Evolutionary conservation across 352 stramenopile species (phyloP).

Genomic region (Globisporangium nagaii): DNA sequence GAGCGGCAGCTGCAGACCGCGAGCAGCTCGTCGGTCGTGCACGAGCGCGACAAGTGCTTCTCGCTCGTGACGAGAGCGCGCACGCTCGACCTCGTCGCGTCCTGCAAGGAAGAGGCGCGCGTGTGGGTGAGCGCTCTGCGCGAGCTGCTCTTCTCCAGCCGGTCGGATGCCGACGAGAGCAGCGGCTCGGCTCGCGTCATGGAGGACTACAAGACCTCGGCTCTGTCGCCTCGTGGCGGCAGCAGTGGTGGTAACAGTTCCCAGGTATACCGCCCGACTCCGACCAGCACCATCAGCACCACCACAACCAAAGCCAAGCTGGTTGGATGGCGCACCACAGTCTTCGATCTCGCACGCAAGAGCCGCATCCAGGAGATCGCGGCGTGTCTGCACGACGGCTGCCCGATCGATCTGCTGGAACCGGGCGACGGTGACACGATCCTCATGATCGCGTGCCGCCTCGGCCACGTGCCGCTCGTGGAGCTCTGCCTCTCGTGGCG

Average conservation of each 20-base stretch:
- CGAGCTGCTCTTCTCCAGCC: constrained; percentile 26
- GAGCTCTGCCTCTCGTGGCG: constrained; percentile 67
- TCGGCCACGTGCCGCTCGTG: constrained; percentile 54
- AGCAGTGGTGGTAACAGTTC: background rate
- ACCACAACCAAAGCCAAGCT: constrained; percentile 34
- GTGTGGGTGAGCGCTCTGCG: constrained; percentile 55
- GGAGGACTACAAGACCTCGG: constrained; percentile 37
- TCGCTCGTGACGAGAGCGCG: constrained; percentile 55
- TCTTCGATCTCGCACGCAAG: constrained; percentile 58
- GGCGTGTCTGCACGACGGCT: constrained; percentile 51
- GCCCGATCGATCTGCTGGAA: constrained; percentile 73
- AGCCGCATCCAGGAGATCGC: constrained; percentile 36
- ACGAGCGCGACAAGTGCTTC: constrained; percentile 54
- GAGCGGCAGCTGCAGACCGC: constrained; percentile 33
- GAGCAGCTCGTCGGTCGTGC: constrained; percentile 29
- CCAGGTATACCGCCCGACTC: background rate
- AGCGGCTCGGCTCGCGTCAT: constrained; percentile 39
- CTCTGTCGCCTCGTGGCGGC: constrained; percentile 22
- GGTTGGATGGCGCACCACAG: constrained; percentile 38
- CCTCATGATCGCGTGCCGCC: constrained; percentile 70
- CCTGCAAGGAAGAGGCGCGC: constrained; percentile 72
- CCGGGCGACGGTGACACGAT: constrained; percentile 67
- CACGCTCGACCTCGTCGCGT: constrained; percentile 66
- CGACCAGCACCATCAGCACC: background rate
- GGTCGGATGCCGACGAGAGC: background rate